phyloP scores from a whole-genome alignment of 1,139 yeast genomes.

The Diutina sp. region DNA sequence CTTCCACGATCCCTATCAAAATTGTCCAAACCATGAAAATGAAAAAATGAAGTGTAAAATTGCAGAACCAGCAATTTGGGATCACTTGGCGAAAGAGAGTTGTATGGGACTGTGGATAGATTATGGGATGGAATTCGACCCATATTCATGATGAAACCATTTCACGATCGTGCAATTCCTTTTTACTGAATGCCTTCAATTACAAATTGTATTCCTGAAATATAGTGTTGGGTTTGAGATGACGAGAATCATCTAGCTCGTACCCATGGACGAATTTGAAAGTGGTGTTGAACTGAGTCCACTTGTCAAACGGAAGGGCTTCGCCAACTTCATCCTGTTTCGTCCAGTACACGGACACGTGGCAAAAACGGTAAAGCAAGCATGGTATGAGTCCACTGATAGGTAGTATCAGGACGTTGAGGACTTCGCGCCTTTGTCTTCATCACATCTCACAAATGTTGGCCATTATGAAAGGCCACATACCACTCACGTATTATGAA shows the following conservation, averaged over 20 bases:
- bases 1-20: slow-evolving; percentile 57
- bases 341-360: neutral
- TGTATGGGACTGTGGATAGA: slow-evolving; percentile 69
- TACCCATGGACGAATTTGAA: too few relatives aligned
- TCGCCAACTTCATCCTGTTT: neutral
- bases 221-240: neutral
- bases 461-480: neutral
- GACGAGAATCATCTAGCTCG: neutral
- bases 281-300: neutral
- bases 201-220: neutral
- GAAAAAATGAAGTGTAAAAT: slow-evolving; percentile 20
- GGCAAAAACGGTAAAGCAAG: neutral
- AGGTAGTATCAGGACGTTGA: too few relatives aligned
- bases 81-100: slow-evolving; percentile 44
- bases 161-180: neutral
- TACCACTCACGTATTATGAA: neutral
- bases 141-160: neutral
- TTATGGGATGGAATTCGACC: slow-evolving; percentile 27
- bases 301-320: neutral
- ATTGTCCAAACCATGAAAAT: slow-evolving; percentile 44
- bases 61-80: slow-evolving; percentile 32
- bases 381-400: neutral
- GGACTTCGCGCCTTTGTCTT: too few relatives aligned
- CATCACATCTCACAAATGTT: neutral
- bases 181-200: neutral